Percentiles rank a stretch among this genome's conserved stretches.
Evolutionary conservation across 164 flowering plant genomes (phyloP).

Genomic region (Santalum album): DNA sequence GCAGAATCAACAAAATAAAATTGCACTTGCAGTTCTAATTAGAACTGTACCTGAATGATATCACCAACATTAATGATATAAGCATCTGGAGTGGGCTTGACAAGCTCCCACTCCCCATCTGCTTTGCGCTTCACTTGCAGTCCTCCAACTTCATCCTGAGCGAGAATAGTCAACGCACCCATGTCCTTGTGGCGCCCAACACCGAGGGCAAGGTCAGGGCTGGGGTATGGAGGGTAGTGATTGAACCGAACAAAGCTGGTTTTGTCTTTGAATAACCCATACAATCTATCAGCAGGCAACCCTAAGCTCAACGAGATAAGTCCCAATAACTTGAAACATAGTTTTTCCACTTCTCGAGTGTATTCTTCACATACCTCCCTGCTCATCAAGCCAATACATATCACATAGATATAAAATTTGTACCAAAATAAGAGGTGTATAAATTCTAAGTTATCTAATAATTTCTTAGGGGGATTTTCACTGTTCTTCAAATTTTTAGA

Average conservation of each 20-base stretch:
- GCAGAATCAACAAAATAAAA: neutral
- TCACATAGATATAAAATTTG: neutral
- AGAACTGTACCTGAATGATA: conserved; percentile 46
- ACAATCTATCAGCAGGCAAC: conserved; percentile 19
- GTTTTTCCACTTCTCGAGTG: conserved; percentile 20
- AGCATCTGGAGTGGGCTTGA: conserved; percentile 40
- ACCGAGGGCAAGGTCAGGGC: conserved; percentile 36
- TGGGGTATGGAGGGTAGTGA: conserved; percentile 52
- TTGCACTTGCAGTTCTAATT: neutral
- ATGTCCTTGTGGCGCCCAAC: conserved; percentile 44
- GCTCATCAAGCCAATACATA: neutral
- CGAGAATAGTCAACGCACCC: conserved; percentile 35
- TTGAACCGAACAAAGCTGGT: conserved; percentile 40
- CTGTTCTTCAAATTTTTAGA: too few relatives aligned
- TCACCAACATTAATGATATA: conserved; percentile 54
- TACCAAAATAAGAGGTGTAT: neutral
- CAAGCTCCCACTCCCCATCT: conserved; percentile 41
- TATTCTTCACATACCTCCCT: conserved; percentile 27
- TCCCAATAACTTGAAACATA: conserved; percentile 19
- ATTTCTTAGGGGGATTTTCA: too few relatives aligned
- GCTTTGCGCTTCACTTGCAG: conserved; percentile 37
- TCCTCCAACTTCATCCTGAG: conserved; percentile 47
- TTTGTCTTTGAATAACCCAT: conserved; percentile 30
- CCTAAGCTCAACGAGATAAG: conserved; percentile 30
- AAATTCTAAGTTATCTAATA: too few relatives aligned